phyloP scores from a whole-genome alignment of 1,139 yeast species.

The Geotrichum cucujoidarum region DNA sequence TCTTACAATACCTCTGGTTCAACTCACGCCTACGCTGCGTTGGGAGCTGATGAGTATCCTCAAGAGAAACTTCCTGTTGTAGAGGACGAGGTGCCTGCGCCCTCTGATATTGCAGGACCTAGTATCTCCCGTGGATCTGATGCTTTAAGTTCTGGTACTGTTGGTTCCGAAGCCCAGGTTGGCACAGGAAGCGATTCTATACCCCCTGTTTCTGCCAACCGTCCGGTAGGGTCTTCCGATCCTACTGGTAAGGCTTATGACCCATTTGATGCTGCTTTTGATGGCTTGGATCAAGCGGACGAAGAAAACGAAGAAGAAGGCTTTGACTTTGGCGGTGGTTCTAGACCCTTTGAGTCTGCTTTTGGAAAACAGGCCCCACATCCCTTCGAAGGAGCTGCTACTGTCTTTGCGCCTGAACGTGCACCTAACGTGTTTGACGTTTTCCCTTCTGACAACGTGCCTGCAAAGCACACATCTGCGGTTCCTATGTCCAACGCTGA shows the following conservation, averaged over 20 bases:
- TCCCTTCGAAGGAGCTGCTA: conserved; percentile 2
- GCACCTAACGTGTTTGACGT: conserved; percentile 5
- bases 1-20: background rate
- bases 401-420: background rate
- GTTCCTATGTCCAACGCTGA: conserved; percentile 48
- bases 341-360: background rate
- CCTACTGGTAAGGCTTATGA: background rate
- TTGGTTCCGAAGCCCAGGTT: background rate
- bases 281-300: conserved; percentile 2
- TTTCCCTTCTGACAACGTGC: conserved; percentile 6
- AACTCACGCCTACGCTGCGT: background rate
- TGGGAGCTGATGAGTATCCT: background rate
- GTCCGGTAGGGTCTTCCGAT: conserved; percentile 20
- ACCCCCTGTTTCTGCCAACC: conserved; percentile 11
- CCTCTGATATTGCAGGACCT: background rate
- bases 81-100: background rate
- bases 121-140: no score
- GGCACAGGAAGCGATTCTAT: no score
- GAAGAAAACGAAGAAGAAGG: conserved; percentile 7
- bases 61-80: background rate
- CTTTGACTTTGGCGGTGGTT: background rate
- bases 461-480: background rate
- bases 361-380: background rate
- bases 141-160: background rate
- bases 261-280: conserved; percentile 5